Percentiles rank a stretch among this genome's conserved stretches.
Evolutionary conservation across 345 rosid species (phyloP).

Genomic region (Hevea brasiliensis): DNA sequence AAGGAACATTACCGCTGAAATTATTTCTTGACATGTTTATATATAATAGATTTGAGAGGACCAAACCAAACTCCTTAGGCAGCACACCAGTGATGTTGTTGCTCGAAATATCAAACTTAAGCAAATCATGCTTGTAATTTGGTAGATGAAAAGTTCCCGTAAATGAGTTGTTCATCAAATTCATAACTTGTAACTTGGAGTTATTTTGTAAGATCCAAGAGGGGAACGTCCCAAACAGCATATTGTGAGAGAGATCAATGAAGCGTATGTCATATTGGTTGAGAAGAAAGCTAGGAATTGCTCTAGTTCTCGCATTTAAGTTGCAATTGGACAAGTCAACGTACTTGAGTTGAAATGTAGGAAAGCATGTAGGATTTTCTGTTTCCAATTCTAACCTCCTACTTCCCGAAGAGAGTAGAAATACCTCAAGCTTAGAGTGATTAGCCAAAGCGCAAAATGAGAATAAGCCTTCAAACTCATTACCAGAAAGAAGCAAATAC

Average conservation of each 20-base stretch:
- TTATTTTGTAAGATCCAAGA: conserved; percentile 10
- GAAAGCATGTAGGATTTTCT: background rate
- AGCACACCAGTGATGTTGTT: conserved; percentile 1
- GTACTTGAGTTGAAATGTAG: conserved; percentile 1
- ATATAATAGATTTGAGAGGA: background rate
- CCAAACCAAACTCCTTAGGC: background rate
- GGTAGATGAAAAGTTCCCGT: conserved; percentile 5
- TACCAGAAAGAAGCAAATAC: conserved; percentile 5
- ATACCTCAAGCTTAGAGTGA: background rate
- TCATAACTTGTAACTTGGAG: conserved; percentile 5
- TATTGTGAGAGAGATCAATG: conserved; percentile 10
- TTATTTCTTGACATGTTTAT: background rate
- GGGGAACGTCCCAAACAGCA: background rate
- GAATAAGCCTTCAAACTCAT: conserved; percentile 3
- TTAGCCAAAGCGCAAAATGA: conserved; percentile 6
- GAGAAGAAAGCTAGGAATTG: conserved; percentile 3
- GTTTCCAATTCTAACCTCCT: conserved; percentile 3
- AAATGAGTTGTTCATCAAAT: conserved; percentile 17
- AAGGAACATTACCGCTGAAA: conserved; percentile 7
- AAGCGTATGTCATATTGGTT: conserved; percentile 5
- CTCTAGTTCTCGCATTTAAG: background rate
- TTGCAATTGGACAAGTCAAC: background rate
- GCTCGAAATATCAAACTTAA: background rate
- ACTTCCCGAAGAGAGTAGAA: background rate
- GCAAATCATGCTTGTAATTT: background rate